Conservation (phyloP, 2,329 filamentous ascomycete genomes). For the Celoporthe dispersa region DNA sequence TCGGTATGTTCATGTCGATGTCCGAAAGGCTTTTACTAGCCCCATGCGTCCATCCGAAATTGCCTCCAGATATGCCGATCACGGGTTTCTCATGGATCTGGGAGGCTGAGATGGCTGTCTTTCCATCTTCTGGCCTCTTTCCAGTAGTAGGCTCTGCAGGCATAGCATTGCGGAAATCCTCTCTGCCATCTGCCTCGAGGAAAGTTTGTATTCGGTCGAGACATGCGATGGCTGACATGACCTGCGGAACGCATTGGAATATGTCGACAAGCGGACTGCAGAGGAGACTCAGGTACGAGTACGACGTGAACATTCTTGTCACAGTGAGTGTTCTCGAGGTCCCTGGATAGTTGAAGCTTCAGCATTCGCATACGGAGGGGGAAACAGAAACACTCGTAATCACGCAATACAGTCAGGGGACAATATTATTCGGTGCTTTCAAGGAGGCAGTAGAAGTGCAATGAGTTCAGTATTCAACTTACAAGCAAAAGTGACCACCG, state of each 20-base stretch:
- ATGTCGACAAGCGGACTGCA: constrained; percentile 38
- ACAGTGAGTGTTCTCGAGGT: constrained; percentile 19
- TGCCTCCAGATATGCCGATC: constrained; percentile 31
- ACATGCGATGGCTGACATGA: constrained; percentile 41
- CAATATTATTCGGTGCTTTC: not conserved
- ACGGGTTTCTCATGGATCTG: constrained; percentile 11
- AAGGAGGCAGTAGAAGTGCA: not conserved
- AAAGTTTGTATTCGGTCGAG: constrained; percentile 43
- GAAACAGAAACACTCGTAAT: constrained; percentile 29
- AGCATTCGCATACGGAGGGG: not conserved
- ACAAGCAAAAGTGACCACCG: constrained; percentile 39
- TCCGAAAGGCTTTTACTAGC: constrained; percentile 35
- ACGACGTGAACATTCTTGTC: constrained; percentile 37
- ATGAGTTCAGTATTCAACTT: not conserved
- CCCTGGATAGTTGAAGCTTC: not conserved
- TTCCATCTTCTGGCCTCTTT: not conserved
- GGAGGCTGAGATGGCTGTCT: not conserved
- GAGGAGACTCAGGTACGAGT: constrained; percentile 43
- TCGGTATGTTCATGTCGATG: constrained; percentile 41
- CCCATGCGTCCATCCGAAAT: constrained; percentile 41
- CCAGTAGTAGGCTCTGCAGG: not conserved
- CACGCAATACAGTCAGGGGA: not conserved
- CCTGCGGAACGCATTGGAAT: constrained; percentile 39
- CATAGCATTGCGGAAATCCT: constrained; percentile 34
- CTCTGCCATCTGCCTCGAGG: constrained; percentile 38